A percentile compares a stretch with the other conserved stretches of the same genome.
Evolutionary conservation across 2,329 filamentous ascomycete species (phyloP).

Genomic region (Alternaria sp.): DNA sequence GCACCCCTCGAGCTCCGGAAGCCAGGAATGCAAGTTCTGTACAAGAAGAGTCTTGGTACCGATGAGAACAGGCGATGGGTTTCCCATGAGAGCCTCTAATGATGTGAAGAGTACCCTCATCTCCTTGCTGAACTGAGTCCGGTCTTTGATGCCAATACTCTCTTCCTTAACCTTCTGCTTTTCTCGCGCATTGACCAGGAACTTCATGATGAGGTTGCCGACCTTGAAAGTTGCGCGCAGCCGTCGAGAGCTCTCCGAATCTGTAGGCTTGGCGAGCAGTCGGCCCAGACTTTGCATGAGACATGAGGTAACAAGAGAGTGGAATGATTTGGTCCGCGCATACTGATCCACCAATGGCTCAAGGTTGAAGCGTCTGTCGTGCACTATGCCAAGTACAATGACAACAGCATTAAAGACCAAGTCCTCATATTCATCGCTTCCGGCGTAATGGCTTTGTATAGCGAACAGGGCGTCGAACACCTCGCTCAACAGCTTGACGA

Average conservation of each 20-base stretch:
- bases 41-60: slow-evolving; percentile 95
- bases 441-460: slow-evolving; percentile 88
- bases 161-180: slow-evolving; percentile 90
- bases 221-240: slow-evolving; percentile 94
- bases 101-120: slow-evolving; percentile 88
- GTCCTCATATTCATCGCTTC: slow-evolving; percentile 90
- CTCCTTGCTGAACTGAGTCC: slow-evolving; percentile 79
- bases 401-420: slow-evolving; percentile 90
- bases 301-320: slow-evolving; percentile 88
- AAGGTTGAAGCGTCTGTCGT: slow-evolving; percentile 92
- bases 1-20: slow-evolving; percentile 84
- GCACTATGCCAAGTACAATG: slow-evolving; percentile 87
- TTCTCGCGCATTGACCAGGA: slow-evolving; percentile 86
- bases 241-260: slow-evolving; percentile 81
- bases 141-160: slow-evolving; percentile 79
- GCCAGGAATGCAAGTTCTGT: slow-evolving; percentile 95
- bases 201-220: slow-evolving; percentile 88
- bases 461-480: slow-evolving; percentile 92
- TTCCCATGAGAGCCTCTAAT: slow-evolving; percentile 88
- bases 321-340: slow-evolving; percentile 86
- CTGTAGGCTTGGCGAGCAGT: slow-evolving; percentile 80
- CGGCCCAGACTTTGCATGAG: slow-evolving; percentile 86
- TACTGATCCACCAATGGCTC: slow-evolving; percentile 91
- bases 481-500: slow-evolving; percentile 89
- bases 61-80: slow-evolving; percentile 80